Evolutionary conservation across 371 early-diverging fungal species (phyloP).

Genomic region (Dinochytrium kinnereticum): DNA sequence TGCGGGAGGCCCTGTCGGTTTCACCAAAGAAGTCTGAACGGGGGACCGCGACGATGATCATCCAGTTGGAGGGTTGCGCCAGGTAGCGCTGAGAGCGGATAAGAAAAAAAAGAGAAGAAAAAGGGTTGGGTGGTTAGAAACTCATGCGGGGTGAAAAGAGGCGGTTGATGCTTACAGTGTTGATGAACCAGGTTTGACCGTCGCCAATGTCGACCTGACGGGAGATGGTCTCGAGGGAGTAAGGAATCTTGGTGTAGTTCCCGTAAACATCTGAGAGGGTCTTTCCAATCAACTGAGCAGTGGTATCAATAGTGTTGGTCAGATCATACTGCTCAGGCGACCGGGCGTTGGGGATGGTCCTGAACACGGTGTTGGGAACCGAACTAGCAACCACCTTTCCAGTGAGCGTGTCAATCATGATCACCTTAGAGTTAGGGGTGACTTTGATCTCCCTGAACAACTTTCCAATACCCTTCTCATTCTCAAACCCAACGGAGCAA

Average conservation of each 20-base stretch:
- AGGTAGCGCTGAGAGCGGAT: not conserved
- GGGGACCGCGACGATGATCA: constrained; percentile 5
- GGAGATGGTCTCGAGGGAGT: not conserved
- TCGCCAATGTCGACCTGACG: not conserved
- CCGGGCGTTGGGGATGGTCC: not conserved
- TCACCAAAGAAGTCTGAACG: constrained; percentile 6
- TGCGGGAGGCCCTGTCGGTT: not conserved
- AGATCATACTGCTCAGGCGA: not conserved
- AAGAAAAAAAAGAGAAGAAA: too few species aligned
- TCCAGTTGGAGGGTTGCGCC: not conserved
- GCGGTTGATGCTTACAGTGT: constrained; percentile 1
- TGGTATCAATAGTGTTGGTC: not conserved
- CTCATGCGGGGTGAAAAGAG: not conserved
- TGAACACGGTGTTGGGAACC: not conserved
- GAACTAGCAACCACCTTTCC: not conserved
- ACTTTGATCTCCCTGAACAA: not conserved
- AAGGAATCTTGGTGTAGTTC: not conserved
- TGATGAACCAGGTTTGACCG: constrained; percentile 2
- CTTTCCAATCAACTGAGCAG: constrained; percentile 4
- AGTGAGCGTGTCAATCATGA: constrained; percentile 7
- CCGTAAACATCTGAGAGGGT: not conserved
- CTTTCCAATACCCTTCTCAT: not conserved
- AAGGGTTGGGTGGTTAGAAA: not conserved
- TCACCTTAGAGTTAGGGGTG: not conserved
- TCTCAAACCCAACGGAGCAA: constrained; percentile 1